phyloP scores from a whole-genome alignment of 306 rosid genomes.

The Sesbania bispinosa region DNA sequence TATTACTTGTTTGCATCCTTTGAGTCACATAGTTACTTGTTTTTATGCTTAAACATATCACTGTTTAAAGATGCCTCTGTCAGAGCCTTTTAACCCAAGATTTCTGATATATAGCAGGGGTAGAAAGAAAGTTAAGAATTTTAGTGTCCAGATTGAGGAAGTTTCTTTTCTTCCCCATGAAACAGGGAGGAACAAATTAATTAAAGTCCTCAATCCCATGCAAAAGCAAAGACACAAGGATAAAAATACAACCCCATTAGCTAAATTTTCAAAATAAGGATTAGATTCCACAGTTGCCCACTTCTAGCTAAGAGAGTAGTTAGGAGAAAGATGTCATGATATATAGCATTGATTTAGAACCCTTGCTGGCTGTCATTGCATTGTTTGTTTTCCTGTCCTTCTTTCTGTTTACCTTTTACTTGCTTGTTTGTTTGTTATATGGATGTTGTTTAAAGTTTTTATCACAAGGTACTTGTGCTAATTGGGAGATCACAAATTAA shows the following conservation, averaged over 20 bases:
- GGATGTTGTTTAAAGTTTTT: constrained; percentile 44
- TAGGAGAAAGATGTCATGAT: constrained; percentile 33
- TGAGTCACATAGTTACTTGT: constrained; percentile 24
- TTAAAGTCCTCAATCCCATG: constrained; percentile 26
- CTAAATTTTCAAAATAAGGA: constrained; percentile 30
- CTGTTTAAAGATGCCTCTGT: constrained; percentile 29
- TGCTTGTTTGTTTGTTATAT: constrained; percentile 47
- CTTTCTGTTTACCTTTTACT: constrained; percentile 57
- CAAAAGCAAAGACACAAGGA: constrained; percentile 28
- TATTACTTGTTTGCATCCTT: constrained; percentile 26
- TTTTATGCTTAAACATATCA: not conserved
- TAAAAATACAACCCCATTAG: constrained; percentile 26
- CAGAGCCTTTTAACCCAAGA: constrained; percentile 4
- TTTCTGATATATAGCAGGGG: not conserved
- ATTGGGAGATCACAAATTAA: constrained; percentile 18
- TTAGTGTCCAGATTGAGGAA: constrained; percentile 25
- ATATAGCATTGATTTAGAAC: constrained; percentile 36
- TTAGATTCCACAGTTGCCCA: constrained; percentile 36
- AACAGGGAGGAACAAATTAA: constrained; percentile 15
- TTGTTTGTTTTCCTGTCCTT: constrained; percentile 40
- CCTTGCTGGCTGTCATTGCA: constrained; percentile 38
- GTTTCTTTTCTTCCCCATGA: constrained; percentile 45
- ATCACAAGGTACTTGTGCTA: constrained; percentile 38
- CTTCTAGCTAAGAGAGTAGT: constrained; percentile 61
- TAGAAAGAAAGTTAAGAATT: constrained; percentile 6